Conservation (phyloP, 805 yeast genomes). For the Wickerhamomyces hampshirensis region DNA sequence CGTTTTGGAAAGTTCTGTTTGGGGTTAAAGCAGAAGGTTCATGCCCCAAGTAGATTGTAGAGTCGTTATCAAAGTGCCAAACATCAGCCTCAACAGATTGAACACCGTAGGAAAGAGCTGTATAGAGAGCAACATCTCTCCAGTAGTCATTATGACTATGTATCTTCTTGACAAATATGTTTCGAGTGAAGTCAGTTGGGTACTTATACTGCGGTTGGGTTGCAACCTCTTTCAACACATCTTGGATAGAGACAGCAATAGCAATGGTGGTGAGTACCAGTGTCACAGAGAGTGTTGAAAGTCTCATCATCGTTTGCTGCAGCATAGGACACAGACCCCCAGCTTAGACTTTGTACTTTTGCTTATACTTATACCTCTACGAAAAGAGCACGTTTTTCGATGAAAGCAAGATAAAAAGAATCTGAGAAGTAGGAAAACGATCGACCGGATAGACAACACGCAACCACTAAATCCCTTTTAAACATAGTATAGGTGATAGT, state of each 20-base stretch:
- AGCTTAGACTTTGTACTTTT: too few species aligned
- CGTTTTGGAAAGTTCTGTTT: slow-evolving; percentile 41
- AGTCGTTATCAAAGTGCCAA: slow-evolving; percentile 37
- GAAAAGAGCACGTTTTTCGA: too few species aligned
- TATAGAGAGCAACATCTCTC: slow-evolving; percentile 54
- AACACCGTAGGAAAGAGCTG: slow-evolving; percentile 51
- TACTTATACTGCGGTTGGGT: slow-evolving; percentile 15
- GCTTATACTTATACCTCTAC: too few species aligned
- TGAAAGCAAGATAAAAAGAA: too few species aligned
- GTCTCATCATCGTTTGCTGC: neutral
- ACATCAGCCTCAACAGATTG: slow-evolving; percentile 65
- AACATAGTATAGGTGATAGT: too few species aligned
- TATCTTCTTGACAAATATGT: slow-evolving; percentile 31
- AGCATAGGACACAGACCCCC: too few species aligned
- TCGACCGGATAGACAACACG: too few species aligned
- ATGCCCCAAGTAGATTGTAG: slow-evolving; percentile 61
- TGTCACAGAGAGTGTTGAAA: neutral
- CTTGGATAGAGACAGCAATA: slow-evolving; percentile 15
- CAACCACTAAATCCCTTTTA: too few species aligned
- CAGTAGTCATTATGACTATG: slow-evolving; percentile 77
- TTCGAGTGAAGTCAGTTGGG: slow-evolving; percentile 18
- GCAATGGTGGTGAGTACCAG: slow-evolving; percentile 2
- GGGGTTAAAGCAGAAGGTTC: slow-evolving; percentile 42
- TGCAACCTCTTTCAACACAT: slow-evolving; percentile 13
- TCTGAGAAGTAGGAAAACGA: too few species aligned